Base-by-base conservation (phyloP, 2,329 filamentous ascomycete genomes). In the Allantophomopsis cytisporea region DNA sequence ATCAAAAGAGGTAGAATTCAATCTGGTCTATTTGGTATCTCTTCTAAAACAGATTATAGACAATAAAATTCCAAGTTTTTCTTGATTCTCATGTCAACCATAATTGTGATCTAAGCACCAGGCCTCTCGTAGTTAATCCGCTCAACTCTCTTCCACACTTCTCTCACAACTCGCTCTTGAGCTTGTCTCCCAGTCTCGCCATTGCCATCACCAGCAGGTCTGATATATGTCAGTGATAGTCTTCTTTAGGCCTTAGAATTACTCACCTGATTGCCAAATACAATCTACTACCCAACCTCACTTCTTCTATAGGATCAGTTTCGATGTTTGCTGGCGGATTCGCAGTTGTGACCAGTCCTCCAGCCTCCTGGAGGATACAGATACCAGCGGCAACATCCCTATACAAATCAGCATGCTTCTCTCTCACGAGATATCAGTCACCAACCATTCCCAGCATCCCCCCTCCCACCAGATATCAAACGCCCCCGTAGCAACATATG, bases 391-490 rank as follows among this genome's bases (percentile, higher is more conserved):
- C 80, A 3, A 86, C 82, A 47, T 87, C 83, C 80, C 69, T 71
- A 42, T 35, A n/a, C 5, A 12, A 50, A 54, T 33, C 6, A 36
- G 18, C 5, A 41, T 36, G 17, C 7, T 18, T 34, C 14, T n/a
- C 13, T n/a, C 21, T 23, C 14, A 18, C 16, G 14, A 11, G 4
- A 35, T 30, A 31, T 15, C 35, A 21, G 36, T 40, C 16, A 56
- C 66, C 47, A 50, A 78, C 76, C 82, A 87, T 58, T 86, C 83
- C 81, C 81, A 85, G 51, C 80, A 85, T 0, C 81, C 81, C 3
- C 80, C 82, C 54, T 87, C 81, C 81, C 81, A 87, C 81, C 82
- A 86, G 10, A 86, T 83, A 57, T 87, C 82, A 47, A 86, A 78
- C 0, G 75, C 66, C 0, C 82, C 82, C 69, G 82, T 82, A 11